Percentiles rank a stretch among this genome's conserved stretches.
Conservation (phyloP, 306 rosid genomes). For the Castanea crenata region DNA sequence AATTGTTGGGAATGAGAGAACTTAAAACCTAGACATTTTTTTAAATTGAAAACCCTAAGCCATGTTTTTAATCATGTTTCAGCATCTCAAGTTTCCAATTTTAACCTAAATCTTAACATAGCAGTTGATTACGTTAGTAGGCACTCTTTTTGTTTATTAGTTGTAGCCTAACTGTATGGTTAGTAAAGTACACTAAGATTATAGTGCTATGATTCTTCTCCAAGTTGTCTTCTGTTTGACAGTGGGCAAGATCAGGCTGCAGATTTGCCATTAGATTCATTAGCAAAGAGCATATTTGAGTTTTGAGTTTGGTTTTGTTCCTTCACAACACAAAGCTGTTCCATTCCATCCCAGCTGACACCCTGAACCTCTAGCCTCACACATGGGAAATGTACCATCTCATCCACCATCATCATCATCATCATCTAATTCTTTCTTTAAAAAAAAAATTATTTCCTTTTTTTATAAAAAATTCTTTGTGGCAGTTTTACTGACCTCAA, state of each 20-base stretch:
- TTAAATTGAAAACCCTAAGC: no score
- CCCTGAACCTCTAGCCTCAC: constrained; percentile 17
- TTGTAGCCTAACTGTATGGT: background rate
- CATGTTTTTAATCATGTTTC: no score
- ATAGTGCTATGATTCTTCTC: constrained; percentile 1
- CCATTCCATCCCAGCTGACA: background rate
- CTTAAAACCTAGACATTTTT: no score
- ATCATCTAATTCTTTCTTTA: constrained; percentile 9
- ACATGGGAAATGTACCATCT: constrained; percentile 36
- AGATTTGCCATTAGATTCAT: constrained; percentile 27
- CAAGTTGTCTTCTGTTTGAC: constrained; percentile 19
- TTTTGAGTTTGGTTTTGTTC: constrained; percentile 9
- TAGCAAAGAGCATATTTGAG: constrained; percentile 4
- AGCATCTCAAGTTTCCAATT: no score
- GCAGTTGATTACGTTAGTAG: no score
- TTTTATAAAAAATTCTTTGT: constrained; percentile 24
- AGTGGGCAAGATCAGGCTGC: constrained; percentile 40
- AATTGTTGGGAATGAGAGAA: no score
- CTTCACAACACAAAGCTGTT: constrained; percentile 18
- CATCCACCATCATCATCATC: constrained; percentile 12
- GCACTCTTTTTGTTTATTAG: background rate
- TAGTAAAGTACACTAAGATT: background rate
- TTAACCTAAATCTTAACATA: no score
- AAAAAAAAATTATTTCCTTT: background rate
- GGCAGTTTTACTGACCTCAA: constrained; percentile 42